Conservation (phyloP, 2,329 filamentous ascomycete species). For the Fusarium dlaminii region DNA sequence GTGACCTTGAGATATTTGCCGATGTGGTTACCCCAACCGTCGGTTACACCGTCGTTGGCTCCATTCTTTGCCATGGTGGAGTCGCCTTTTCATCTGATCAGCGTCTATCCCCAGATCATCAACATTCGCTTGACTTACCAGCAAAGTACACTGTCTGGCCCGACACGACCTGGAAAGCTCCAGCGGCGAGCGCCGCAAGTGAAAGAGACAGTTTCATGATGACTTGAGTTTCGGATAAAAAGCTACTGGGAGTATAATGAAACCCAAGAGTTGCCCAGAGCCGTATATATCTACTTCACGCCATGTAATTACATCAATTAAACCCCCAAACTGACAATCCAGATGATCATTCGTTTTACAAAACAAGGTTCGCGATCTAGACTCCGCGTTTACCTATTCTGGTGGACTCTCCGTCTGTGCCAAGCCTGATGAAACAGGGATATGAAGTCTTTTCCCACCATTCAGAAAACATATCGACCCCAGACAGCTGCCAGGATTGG, state of each 20-base stretch:
- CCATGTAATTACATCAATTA: not conserved
- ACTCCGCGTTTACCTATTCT: constrained; percentile 26
- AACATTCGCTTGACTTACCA: constrained; percentile 34
- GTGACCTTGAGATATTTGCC: constrained; percentile 55
- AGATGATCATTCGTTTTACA: constrained; percentile 9
- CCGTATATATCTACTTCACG: constrained; percentile 11
- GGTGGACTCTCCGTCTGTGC: not conserved
- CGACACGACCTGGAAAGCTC: constrained; percentile 25
- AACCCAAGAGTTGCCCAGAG: not conserved
- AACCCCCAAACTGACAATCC: not conserved
- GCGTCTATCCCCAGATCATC: not conserved
- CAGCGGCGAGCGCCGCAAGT: constrained; percentile 27
- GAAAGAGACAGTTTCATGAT: constrained; percentile 38
- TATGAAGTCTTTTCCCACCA: constrained; percentile 27
- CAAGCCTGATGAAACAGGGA: constrained; percentile 2
- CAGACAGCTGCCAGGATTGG: not conserved
- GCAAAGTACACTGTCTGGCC: constrained; percentile 55
- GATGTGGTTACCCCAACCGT: constrained; percentile 72
- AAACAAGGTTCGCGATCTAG: constrained; percentile 8
- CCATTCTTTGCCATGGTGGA: constrained; percentile 66
- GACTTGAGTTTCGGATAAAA: not conserved
- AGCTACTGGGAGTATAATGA: not conserved
- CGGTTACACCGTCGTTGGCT: constrained; percentile 50
- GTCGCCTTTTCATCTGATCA: constrained; percentile 52
- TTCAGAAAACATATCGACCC: not conserved